Evolutionary conservation across 2,329 filamentous ascomycete species (phyloP).

Genomic region (Keithomyces neogunnii): DNA sequence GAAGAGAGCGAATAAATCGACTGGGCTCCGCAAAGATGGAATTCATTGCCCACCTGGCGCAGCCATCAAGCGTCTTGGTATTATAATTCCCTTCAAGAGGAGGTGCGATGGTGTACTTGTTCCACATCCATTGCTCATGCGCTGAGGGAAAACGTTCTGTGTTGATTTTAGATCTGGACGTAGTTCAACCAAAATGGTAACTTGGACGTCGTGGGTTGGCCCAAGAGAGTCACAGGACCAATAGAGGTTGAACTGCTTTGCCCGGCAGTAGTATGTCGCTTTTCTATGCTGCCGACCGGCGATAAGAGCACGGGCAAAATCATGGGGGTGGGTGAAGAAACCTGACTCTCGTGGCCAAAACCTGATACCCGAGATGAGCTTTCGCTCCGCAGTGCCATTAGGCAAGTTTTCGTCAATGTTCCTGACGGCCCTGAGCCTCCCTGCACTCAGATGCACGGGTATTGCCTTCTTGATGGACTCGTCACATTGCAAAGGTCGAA

Average conservation of each 20-base stretch:
- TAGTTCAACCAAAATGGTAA: too few species aligned
- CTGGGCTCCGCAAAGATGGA: slow-evolving; percentile 27
- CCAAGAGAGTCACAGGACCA: slow-evolving; percentile 25
- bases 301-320: slow-evolving; percentile 35
- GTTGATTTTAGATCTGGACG: too few species aligned
- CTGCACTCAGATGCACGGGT: slow-evolving; percentile 51
- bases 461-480: slow-evolving; percentile 34
- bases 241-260: slow-evolving; percentile 22
- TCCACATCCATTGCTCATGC: not conserved
- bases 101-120: slow-evolving; percentile 4
- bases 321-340: slow-evolving; percentile 31
- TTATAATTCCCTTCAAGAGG: slow-evolving; percentile 38
- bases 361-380: slow-evolving; percentile 31
- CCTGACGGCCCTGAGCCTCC: slow-evolving; percentile 45
- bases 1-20: too few species aligned
- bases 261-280: slow-evolving; percentile 21
- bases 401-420: slow-evolving; percentile 40
- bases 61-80: slow-evolving; percentile 42
- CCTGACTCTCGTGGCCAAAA: slow-evolving; percentile 29
- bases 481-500: slow-evolving; percentile 59
- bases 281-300: slow-evolving; percentile 24
- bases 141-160: slow-evolving; percentile 26
- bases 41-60: slow-evolving; percentile 43
- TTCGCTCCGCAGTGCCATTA: slow-evolving; percentile 19
- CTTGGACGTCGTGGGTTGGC: slow-evolving; percentile 4